Percentiles rank a stretch among this genome's conserved stretches.
Conservation (phyloP, 495 filamentous ascomycete species). For the Mytilinidion resinicola region DNA sequence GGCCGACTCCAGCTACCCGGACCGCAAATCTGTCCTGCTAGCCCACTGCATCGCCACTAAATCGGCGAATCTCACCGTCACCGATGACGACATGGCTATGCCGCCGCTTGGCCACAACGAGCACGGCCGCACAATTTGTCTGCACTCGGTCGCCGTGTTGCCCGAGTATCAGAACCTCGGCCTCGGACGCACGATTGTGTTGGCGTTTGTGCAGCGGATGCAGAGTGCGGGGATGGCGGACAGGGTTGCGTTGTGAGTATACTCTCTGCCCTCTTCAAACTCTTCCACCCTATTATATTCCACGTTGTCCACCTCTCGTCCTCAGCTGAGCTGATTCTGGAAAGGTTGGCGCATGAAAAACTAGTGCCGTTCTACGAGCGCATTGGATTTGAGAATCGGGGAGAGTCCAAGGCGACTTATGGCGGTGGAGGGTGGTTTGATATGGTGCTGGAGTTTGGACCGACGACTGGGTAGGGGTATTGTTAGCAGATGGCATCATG, state of each 20-base stretch:
- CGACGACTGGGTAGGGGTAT: no score
- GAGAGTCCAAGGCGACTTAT: slow-evolving; percentile 56
- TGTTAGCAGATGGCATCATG: no score
- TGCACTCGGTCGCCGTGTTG: slow-evolving; percentile 77
- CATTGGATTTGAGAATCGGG: slow-evolving; percentile 65
- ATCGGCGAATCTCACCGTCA: slow-evolving; percentile 53
- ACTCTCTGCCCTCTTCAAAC: slow-evolving; percentile 42
- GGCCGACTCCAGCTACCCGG: slow-evolving; percentile 44
- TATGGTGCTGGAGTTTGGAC: slow-evolving; percentile 42
- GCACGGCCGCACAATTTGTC: slow-evolving; percentile 61
- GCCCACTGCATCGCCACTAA: slow-evolving; percentile 77
- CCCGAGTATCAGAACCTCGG: slow-evolving; percentile 68
- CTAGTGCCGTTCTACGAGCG: slow-evolving; percentile 69
- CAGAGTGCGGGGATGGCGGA: slow-evolving; percentile 60
- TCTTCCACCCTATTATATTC: no score
- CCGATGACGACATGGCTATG: slow-evolving; percentile 70
- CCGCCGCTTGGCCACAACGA: slow-evolving; percentile 59
- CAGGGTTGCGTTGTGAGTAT: slow-evolving; percentile 52
- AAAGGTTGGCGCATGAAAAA: slow-evolving; percentile 49
- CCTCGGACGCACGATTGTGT: slow-evolving; percentile 69
- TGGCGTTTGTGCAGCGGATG: slow-evolving; percentile 67
- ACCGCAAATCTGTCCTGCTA: slow-evolving; percentile 58
- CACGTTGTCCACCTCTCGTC: no score
- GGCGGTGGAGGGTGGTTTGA: slow-evolving; percentile 79
- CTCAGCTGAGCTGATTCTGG: no score